Evolutionary conservation across 371 early-diverging fungal species (phyloP).

Genomic region (Encephalitozoon hellem): DNA sequence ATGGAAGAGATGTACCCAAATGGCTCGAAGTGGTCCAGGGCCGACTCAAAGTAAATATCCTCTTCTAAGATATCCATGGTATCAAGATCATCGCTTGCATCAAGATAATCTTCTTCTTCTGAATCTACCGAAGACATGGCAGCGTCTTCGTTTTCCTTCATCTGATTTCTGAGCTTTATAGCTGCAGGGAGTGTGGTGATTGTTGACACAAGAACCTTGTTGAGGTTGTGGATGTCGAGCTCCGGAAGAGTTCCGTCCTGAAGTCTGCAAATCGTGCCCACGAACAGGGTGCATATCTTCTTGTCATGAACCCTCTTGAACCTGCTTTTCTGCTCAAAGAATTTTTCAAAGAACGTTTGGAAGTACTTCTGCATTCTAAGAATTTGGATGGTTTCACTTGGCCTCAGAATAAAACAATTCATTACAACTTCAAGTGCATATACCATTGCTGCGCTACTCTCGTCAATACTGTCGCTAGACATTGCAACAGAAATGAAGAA

Average conservation of each 20-base stretch:
- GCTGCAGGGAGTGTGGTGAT: constrained; percentile 54
- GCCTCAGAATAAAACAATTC: constrained; percentile 55
- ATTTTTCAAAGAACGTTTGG: constrained; percentile 18
- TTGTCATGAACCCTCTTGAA: constrained; percentile 61
- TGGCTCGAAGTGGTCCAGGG: constrained; percentile 58
- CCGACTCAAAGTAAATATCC: constrained; percentile 57
- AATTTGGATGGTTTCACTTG: constrained; percentile 17
- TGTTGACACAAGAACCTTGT: constrained; percentile 32
- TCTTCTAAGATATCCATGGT: constrained; percentile 53
- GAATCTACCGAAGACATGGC: constrained; percentile 24
- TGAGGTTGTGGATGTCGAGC: constrained; percentile 22
- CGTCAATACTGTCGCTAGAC: constrained; percentile 19
- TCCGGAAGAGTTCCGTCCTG: background rate
- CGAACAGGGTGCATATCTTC: constrained; percentile 58
- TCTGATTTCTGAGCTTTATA: constrained; percentile 52
- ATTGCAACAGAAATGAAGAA: constrained; percentile 38
- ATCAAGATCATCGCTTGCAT: constrained; percentile 13
- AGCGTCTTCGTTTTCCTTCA: constrained; percentile 48
- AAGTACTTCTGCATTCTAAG: constrained; percentile 23
- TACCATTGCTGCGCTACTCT: constrained; percentile 36
- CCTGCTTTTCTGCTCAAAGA: constrained; percentile 31
- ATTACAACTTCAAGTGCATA: constrained; percentile 46
- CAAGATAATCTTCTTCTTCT: constrained; percentile 30
- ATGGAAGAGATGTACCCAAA: constrained; percentile 43
- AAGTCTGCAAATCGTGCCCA: constrained; percentile 44